Evolutionary conservation across 352 stramenopile species (phyloP).

Genomic region (Phytophthora pini): DNA sequence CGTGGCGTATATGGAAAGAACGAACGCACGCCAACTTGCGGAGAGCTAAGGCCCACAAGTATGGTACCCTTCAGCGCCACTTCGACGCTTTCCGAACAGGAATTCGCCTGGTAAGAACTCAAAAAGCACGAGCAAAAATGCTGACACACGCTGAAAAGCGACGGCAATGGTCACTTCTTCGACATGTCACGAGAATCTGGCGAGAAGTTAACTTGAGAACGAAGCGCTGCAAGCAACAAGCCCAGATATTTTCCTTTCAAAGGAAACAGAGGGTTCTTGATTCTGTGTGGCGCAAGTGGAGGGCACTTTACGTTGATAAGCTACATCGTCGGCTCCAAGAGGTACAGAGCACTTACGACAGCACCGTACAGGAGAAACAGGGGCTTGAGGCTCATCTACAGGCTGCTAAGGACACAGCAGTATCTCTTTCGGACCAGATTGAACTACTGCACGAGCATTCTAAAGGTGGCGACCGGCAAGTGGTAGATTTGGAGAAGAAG

Average conservation of each 20-base stretch:
- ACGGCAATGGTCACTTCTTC: conserved; percentile 27
- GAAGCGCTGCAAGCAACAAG: conserved; percentile 31
- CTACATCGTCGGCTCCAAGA: conserved; percentile 28
- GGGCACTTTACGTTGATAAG: conserved; percentile 17
- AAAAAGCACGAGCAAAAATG: conserved; percentile 36
- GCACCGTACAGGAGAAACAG: conserved; percentile 42
- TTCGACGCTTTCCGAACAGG: conserved; percentile 59
- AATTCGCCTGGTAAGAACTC: conserved; percentile 31
- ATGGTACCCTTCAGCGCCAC: conserved; percentile 45
- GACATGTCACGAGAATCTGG: conserved; percentile 35
- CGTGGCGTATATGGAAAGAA: conserved; percentile 60
- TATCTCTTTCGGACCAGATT: conserved; percentile 53
- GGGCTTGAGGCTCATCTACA: conserved; percentile 53
- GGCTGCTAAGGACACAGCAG: conserved; percentile 41
- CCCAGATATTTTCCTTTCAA: conserved; percentile 27
- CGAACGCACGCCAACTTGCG: conserved; percentile 51
- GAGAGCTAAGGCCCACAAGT: conserved; percentile 55
- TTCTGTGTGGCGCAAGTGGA: conserved; percentile 57
- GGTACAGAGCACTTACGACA: conserved; percentile 21
- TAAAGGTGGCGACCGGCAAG: conserved; percentile 35
- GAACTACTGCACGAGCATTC: conserved; percentile 34
- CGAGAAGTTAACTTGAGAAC: conserved; percentile 11
- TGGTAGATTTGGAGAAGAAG: conserved; percentile 42
- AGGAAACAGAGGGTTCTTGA: conserved; percentile 17
- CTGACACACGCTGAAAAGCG: conserved; percentile 38